Percentiles rank a stretch among this genome's conserved stretches.
Evolutionary conservation across 768 basidiomycete genomes (phyloP).

Genomic region (Podaxis pistillaris): DNA sequence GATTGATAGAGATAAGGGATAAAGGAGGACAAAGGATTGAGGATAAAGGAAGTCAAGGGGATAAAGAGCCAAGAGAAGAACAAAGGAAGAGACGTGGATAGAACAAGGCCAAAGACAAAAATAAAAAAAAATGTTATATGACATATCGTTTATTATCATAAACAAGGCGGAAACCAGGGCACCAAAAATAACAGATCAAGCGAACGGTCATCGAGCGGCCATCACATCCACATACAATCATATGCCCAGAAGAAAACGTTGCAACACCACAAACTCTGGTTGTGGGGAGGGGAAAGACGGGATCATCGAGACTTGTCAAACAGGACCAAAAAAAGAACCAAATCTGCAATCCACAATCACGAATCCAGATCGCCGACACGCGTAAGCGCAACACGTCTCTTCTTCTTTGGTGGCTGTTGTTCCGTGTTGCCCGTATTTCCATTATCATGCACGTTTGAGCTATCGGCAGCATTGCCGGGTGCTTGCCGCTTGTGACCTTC

Average conservation of each 20-base stretch:
- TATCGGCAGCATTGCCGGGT: constrained; percentile 18
- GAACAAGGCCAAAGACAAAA: not conserved
- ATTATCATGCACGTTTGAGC: not conserved
- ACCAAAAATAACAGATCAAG: not conserved
- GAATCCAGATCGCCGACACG: constrained; percentile 57
- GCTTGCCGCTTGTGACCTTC: constrained; percentile 15
- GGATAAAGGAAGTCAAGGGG: not conserved
- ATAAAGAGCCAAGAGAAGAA: not conserved
- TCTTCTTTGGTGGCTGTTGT: constrained; percentile 79
- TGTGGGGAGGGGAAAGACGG: too few species aligned
- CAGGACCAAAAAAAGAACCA: not conserved
- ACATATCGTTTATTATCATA: not conserved
- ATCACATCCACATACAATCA: not conserved
- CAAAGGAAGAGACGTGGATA: not conserved
- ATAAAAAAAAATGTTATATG: not conserved
- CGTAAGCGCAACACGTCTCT: constrained; percentile 76
- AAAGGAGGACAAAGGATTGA: not conserved
- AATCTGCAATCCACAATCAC: constrained; percentile 16
- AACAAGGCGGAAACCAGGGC: not conserved
- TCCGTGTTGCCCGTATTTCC: constrained; percentile 14
- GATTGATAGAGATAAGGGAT: not conserved
- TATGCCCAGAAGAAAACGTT: not conserved
- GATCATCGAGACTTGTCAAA: not conserved
- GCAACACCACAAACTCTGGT: too few species aligned
- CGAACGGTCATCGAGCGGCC: too few species aligned